These are phyloP conservation scores for Protomyces macrosporus DNA, from an alignment of 1,139 yeast species.

Conservation along the genomic window DNA sequence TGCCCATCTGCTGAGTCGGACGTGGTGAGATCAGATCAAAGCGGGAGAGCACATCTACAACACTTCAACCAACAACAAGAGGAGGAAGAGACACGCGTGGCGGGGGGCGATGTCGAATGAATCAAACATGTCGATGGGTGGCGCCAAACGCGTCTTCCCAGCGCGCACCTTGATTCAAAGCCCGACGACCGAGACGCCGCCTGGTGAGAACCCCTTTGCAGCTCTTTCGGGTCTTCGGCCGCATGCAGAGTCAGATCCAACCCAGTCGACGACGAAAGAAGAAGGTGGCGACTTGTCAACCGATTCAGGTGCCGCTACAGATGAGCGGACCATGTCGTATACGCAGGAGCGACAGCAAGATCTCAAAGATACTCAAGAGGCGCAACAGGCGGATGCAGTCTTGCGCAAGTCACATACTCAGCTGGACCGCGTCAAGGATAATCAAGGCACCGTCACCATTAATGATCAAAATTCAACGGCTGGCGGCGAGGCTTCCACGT, in stretches of 20 bases:
- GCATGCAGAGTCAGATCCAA: background rate
- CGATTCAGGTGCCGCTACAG: background rate
- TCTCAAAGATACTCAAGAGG: background rate
- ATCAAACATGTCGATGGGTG: background rate
- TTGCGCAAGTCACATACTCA: background rate
- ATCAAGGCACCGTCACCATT: constrained; percentile 8
- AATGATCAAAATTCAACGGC: constrained; percentile 4
- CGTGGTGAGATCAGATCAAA: too few species aligned
- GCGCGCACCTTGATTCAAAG: constrained; percentile 17
- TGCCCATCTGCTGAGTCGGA: background rate
- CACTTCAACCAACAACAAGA: background rate
- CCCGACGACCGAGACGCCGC: background rate
- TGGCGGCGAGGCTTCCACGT: background rate
- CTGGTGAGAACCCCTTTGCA: background rate
- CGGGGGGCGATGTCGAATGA: background rate
- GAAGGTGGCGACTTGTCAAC: background rate
- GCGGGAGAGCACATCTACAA: background rate
- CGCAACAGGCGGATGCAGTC: background rate
- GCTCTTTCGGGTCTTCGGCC: background rate
- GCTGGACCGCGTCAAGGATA: constrained; percentile 4
- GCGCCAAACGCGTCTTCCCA: constrained; percentile 8
- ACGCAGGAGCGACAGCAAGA: background rate
- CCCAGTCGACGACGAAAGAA: background rate
- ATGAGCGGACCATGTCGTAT: background rate
- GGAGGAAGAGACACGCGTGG: background rate